Base-by-base conservation (phyloP, 2,329 filamentous ascomycete genomes). In the Scytalidium lignicola region DNA sequence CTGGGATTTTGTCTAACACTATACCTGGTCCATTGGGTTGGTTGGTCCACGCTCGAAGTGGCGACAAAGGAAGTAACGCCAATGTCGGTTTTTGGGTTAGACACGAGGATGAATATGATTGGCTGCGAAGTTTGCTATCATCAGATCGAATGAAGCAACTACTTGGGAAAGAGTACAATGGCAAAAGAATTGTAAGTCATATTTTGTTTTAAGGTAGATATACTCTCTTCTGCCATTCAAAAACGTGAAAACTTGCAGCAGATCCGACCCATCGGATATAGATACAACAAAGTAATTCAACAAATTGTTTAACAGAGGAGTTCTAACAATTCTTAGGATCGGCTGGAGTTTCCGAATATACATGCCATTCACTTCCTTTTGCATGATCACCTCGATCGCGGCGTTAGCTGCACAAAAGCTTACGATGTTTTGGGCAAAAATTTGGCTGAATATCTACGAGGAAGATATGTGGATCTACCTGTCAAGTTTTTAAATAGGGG, bases 1-100 rank as follows among this genome's bases (percentile, higher is more conserved):
- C 23, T 10, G 23, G 10, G 5, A 26, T 26, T 10, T 26, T 26
- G 6, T 26, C 23, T n/a, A 42, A 47, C 21, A 54, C 51, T 12
- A 20, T 46, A 12, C 29, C 37, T n/a, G 46, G 46, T 6, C 51
- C 50, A 2, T 48, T 52, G 2, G 50, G 50, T 21, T 50, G 46
- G 23, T 22, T 52, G 15, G 47, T 51, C 18, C 44, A 50, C 21
- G 50, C 40, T 18, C 39, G 52, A 15, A 50, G 64, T 1, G 67
- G 67, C 3, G 67, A 70, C 44, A 70, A 70, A 46, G 65, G 60
- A 0, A 59, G 61, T 0, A 60, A 69, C 53, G 58, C 57, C 15
- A 70, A 70, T 46, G 62, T 68, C 18, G 67, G 67, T 4, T 62
- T 70, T 51, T 74, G 68, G 53, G 69, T 71, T 4, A 65, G 63